Percentiles rank a stretch among this genome's conserved stretches.
These are phyloP conservation scores for Sistotremastrum niveocremeum DNA, from an alignment of 768 basidiomycete species.

Conservation along the genomic window DNA sequence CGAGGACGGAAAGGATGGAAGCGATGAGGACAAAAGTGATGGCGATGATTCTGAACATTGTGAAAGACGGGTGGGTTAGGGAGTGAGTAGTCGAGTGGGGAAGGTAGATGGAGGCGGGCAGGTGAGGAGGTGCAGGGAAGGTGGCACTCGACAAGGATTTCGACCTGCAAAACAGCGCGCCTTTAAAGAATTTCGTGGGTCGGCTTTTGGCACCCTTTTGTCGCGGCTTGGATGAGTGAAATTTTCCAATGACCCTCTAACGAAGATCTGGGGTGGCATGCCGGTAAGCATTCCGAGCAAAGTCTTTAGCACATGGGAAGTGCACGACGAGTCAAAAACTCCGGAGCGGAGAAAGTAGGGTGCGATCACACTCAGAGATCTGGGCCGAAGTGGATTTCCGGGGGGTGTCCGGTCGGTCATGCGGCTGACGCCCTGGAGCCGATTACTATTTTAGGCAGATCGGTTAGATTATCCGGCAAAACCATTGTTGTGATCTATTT, in stretches of 20 bases:
- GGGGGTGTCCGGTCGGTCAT: no score
- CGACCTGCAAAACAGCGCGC: constrained; percentile 12
- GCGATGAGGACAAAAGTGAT: constrained; percentile 26
- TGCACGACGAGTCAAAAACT: no score
- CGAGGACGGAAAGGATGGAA: constrained; percentile 27
- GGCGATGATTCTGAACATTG: constrained; percentile 22
- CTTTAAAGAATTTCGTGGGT: constrained; percentile 5
- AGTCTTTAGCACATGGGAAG: constrained; percentile 14
- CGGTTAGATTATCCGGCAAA: no score
- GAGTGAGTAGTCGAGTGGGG: constrained; percentile 4
- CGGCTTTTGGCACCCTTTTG: constrained; percentile 6
- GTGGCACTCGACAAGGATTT: constrained; percentile 8
- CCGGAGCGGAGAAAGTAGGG: no score
- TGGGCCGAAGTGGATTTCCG: no score
- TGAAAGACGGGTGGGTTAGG: no score
- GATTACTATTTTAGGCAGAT: no score
- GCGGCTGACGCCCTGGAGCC: no score
- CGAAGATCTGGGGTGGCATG: background rate
- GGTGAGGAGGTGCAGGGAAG: constrained; percentile 6
- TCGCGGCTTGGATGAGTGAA: constrained; percentile 5
- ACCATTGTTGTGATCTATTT: no score
- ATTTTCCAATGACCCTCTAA: constrained; percentile 5
- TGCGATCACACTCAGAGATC: no score
- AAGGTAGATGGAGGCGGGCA: constrained; percentile 4
- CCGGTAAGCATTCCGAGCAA: constrained; percentile 33